Evolutionary conservation across 2,329 filamentous ascomycete species (phyloP).

Genomic region (Elsinoe necatrix): DNA sequence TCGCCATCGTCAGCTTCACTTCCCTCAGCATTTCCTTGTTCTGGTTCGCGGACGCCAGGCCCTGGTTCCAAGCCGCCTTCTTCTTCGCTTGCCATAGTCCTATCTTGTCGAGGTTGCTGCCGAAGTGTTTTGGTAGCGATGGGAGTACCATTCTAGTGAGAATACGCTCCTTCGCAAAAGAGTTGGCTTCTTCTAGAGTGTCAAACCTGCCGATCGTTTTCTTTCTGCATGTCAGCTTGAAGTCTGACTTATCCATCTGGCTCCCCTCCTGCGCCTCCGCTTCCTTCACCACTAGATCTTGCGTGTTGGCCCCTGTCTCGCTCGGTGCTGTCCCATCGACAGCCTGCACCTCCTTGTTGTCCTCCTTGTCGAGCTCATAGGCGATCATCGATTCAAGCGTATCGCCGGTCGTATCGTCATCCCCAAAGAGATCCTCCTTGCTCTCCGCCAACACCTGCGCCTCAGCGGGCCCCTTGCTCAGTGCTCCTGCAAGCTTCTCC

Average conservation of each 20-base stretch:
- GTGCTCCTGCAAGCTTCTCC: not conserved
- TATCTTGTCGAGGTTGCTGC: not conserved
- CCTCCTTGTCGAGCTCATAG: not conserved
- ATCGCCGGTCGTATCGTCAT: not conserved
- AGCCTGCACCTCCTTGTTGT: not conserved
- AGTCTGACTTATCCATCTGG: not conserved
- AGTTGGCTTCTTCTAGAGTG: slow-evolving; percentile 6
- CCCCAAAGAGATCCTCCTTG: not conserved
- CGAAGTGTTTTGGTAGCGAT: not conserved
- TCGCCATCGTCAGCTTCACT: not conserved
- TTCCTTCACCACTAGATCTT: not conserved
- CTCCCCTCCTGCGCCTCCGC: not conserved
- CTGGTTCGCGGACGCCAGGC: not conserved
- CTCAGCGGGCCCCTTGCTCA: not conserved
- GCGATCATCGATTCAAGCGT: not conserved
- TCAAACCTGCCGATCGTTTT: not conserved
- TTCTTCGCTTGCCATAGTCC: not conserved
- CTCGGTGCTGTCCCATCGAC: not conserved
- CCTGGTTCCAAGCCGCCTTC: not conserved
- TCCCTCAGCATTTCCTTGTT: not conserved
- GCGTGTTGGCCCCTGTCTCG: not conserved
- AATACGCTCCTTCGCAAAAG: not conserved
- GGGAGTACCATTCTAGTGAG: not conserved
- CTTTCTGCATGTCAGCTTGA: not conserved
- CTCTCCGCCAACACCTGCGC: not conserved